Evolutionary conservation across 1,284 basidiomycete genomes (phyloP).

Genomic region (Rhodotorula sp.): DNA sequence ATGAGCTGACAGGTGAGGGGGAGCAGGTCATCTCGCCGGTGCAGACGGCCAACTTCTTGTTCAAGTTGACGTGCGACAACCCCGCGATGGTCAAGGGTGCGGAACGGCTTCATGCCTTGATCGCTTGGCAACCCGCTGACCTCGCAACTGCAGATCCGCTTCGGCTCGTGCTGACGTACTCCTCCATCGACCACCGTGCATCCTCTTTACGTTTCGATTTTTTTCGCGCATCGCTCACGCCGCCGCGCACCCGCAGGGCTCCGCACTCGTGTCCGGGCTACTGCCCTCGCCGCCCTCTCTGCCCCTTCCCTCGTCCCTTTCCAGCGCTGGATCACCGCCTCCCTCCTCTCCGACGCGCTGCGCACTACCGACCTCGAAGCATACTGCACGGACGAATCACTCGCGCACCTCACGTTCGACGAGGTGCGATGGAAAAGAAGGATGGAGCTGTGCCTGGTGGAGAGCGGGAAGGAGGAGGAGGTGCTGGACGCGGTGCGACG

Average conservation of each 20-base stretch:
- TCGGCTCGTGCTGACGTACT: conserved; percentile 65
- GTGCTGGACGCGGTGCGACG: conserved; percentile 50
- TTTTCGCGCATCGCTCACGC: conserved; percentile 15
- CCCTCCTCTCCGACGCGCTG: conserved; percentile 54
- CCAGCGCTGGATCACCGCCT: conserved; percentile 20
- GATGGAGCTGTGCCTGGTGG: neutral
- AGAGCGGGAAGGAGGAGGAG: neutral
- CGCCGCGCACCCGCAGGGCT: conserved; percentile 10
- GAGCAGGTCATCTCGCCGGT: conserved; percentile 67
- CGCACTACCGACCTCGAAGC: conserved; percentile 3
- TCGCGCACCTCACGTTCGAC: conserved; percentile 53
- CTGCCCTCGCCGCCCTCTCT: neutral
- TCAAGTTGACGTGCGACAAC: conserved; percentile 57
- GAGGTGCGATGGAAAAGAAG: conserved; percentile 15
- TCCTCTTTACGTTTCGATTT: neutral
- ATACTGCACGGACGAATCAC: conserved; percentile 58
- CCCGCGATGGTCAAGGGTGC: conserved; percentile 55
- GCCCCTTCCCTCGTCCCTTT: conserved; percentile 1
- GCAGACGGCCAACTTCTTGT: conserved; percentile 70
- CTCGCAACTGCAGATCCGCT: conserved; percentile 63
- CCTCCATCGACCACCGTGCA: conserved; percentile 71
- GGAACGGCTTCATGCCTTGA: too few species aligned
- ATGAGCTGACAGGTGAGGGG: neutral
- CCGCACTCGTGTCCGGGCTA: conserved; percentile 2
- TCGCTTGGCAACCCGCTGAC: neutral